phyloP scores from a whole-genome alignment of 2,329 filamentous ascomycete genomes.

The Cladosporium sp. region DNA sequence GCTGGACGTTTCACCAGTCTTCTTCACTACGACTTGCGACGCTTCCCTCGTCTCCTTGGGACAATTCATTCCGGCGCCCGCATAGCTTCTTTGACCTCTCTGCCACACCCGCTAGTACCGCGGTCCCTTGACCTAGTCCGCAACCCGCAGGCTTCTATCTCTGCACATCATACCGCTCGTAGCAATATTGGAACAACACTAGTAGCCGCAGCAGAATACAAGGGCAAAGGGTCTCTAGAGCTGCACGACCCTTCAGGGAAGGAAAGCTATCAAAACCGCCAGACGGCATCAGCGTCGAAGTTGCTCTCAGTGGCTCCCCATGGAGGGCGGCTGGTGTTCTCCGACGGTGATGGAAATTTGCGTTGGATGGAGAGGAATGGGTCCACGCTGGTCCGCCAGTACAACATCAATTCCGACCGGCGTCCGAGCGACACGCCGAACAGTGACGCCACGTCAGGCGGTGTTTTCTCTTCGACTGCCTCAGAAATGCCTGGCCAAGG shows the following conservation, averaged over 20 bases:
- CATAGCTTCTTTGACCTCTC: slow-evolving; percentile 66
- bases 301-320: slow-evolving; percentile 78
- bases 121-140: slow-evolving; percentile 57
- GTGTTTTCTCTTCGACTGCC: slow-evolving; percentile 24
- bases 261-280: slow-evolving; percentile 66
- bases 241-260: slow-evolving; percentile 62
- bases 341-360: slow-evolving; percentile 76
- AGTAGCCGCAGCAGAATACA: slow-evolving; percentile 84
- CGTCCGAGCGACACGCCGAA: background rate
- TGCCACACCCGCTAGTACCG: slow-evolving; percentile 65
- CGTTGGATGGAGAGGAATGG: slow-evolving; percentile 92
- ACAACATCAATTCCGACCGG: slow-evolving; percentile 51
- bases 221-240: slow-evolving; percentile 84
- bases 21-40: slow-evolving; percentile 82
- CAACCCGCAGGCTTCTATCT: slow-evolving; percentile 44
- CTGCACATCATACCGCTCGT: slow-evolving; percentile 54
- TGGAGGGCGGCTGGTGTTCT: slow-evolving; percentile 75
- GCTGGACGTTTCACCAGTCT: slow-evolving; percentile 86
- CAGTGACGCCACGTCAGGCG: slow-evolving; percentile 16
- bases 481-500: slow-evolving; percentile 38
- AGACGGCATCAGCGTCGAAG: slow-evolving; percentile 76
- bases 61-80: slow-evolving; percentile 81
- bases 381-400: slow-evolving; percentile 48
- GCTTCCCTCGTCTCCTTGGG: slow-evolving; percentile 71
- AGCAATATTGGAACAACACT: slow-evolving; percentile 58